Evolutionary conservation across 1,284 basidiomycete genomes (phyloP), one percentile per base, ranked within the genome.

Genomic region (Tetrapyrgos nigripes): DNA sequence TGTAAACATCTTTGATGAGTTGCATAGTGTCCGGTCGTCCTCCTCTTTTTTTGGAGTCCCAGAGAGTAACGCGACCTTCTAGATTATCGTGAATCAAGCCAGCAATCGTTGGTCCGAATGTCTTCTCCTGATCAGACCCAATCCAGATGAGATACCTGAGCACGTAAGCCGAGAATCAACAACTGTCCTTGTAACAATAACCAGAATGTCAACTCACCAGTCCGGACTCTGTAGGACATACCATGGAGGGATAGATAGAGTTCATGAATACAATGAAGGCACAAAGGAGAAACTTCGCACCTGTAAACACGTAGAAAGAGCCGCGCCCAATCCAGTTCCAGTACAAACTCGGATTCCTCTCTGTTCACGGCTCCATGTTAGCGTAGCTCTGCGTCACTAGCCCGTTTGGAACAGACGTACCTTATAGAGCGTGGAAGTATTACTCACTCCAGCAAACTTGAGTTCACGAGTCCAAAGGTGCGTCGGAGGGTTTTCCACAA

Each of bases 331-430:
- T 53, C 91, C 91, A n/a, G 91, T 92, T 43, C 91, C 91, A 3
- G 91, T 93, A 72, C 91, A 93, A 61, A 93, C 86, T 68, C 90
- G 87, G 67, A 93, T 87, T 21, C 91, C 91, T 61, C 91, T 85
- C 64, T 58, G 17, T 13, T 17, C 47, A 24, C 31, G 27, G 11
- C 37, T 19, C 8, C 23, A 19, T 21, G 40, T 33, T 35, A 37
- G 29, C n/a, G 28, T 4, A 40, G 8, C 8, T 24, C 21, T 44
- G 44, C 43, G 44, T 47, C 40, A 33, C 46, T 46, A 33, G 21
- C 28, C 19, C n/a, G 6, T 14, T 17, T n/a, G 3, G 23, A 21
- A 24, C 5, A 35, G 17, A 40, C 14, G 8, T 31, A 58, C 56
- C 43, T 82, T 89, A 73, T 92, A 93, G 14, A 93, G 67, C 1